These are phyloP conservation scores for Coprinopsis sp. DNA, from an alignment of 768 basidiomycete species.

Conservation along the genomic window DNA sequence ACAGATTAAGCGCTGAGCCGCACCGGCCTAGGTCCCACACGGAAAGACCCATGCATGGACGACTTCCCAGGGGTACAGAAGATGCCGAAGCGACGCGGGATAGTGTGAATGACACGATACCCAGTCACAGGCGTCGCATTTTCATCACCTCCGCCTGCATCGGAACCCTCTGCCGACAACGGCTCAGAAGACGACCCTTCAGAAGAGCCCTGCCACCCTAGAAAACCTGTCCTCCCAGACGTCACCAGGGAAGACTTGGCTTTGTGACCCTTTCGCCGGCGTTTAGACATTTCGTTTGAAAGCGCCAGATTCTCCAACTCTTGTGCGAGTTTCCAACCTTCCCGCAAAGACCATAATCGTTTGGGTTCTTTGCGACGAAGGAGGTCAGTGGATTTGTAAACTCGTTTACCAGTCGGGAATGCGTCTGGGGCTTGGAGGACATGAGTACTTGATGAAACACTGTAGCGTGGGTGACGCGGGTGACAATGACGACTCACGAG, in stretches of 20 bases:
- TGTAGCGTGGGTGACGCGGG: not conserved
- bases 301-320: too few relatives aligned
- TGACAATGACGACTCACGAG: conserved; percentile 5
- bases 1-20: conserved; percentile 6
- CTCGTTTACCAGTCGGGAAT: not conserved
- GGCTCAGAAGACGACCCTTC: too few relatives aligned
- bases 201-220: too few relatives aligned
- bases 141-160: conserved; percentile 3
- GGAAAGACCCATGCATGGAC: conserved; percentile 24
- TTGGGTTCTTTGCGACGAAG: not conserved
- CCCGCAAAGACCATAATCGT: not conserved
- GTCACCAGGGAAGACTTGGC: too few relatives aligned
- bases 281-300: too few relatives aligned
- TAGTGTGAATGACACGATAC: conserved; percentile 22
- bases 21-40: not conserved
- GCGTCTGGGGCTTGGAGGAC: not conserved
- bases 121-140: conserved; percentile 17
- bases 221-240: too few relatives aligned
- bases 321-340: not conserved
- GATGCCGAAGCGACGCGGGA: conserved; percentile 34
- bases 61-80: conserved; percentile 35
- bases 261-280: too few relatives aligned
- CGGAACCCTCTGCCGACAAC: too few relatives aligned
- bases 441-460: not conserved
- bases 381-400: not conserved